Percentiles rank a stretch among this genome's conserved stretches.
Evolutionary conservation across 768 basidiomycete genomes (phyloP).

Genomic region (Neoboletus subvelutipes): DNA sequence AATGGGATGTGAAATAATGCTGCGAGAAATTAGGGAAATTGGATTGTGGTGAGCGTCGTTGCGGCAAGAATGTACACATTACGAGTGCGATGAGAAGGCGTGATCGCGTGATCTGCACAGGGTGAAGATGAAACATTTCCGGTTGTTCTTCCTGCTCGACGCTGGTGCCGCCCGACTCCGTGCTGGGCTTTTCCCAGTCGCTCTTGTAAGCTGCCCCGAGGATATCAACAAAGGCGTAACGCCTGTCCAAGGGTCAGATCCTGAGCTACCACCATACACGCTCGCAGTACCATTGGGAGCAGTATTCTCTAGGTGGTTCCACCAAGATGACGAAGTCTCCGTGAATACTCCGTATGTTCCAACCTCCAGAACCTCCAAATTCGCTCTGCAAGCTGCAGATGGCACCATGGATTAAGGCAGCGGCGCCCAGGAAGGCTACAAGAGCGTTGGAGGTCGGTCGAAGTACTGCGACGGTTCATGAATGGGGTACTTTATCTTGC

Average conservation of each 20-base stretch:
- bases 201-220: constrained; percentile 2
- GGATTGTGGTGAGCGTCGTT: neutral
- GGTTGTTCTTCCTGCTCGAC: constrained; percentile 56
- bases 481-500: too few species aligned
- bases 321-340: constrained; percentile 46
- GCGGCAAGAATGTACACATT: neutral
- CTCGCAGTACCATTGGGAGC: constrained; percentile 16
- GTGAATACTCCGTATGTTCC: constrained; percentile 64
- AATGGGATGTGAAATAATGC: too few species aligned
- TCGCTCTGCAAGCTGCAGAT: too few species aligned
- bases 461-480: too few species aligned
- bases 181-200: constrained; percentile 20
- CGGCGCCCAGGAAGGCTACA: too few species aligned
- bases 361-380: constrained; percentile 53
- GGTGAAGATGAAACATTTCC: constrained; percentile 5
- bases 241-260: constrained; percentile 38
- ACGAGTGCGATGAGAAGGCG: neutral
- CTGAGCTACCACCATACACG: constrained; percentile 19
- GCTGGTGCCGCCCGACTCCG: constrained; percentile 46
- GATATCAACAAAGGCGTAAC: constrained; percentile 20
- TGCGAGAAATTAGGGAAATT: too few species aligned
- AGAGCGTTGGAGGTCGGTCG: too few species aligned
- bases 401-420: too few species aligned
- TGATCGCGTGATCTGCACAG: too few species aligned
- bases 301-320: constrained; percentile 1